Evolutionary conservation across 495 filamentous ascomycete species (phyloP).

Genomic region (Thermothielavioides terrestris): DNA sequence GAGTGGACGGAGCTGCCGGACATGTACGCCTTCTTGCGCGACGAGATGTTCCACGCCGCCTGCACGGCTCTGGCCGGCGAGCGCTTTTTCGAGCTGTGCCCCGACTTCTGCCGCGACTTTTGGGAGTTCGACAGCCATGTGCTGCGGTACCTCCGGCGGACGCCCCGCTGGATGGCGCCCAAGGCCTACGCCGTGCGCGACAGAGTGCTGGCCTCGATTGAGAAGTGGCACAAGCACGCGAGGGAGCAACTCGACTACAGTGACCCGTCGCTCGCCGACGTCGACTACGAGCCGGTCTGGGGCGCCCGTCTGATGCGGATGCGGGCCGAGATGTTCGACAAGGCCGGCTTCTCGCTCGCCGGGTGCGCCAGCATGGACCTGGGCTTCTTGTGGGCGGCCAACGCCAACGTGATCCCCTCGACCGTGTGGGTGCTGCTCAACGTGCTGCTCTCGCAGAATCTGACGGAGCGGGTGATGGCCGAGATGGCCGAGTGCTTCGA

Average conservation of each 20-base stretch:
- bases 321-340: constrained; percentile 2
- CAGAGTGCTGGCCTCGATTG: constrained; percentile 6
- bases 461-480: constrained; percentile 8
- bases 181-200: constrained; percentile 12
- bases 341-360: constrained; percentile 3
- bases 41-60: constrained; percentile 19
- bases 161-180: constrained; percentile 18
- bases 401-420: constrained; percentile 17
- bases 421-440: constrained; percentile 18
- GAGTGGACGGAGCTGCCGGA: constrained; percentile 19
- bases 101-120: constrained; percentile 14
- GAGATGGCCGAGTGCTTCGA: constrained; percentile 9
- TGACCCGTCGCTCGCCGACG: constrained; percentile 5
- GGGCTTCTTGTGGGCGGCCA: constrained; percentile 23
- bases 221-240: constrained; percentile 15
- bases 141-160: constrained; percentile 4
- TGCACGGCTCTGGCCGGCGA: constrained; percentile 20
- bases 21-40: constrained; percentile 21
- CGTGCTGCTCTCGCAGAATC: constrained; percentile 2
- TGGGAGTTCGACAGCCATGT: constrained; percentile 17
- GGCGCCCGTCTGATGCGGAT: constrained; percentile 16
- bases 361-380: constrained; percentile 11
- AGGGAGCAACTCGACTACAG: constrained; percentile 1
- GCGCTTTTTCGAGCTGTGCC: constrained; percentile 15
- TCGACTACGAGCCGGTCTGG: constrained; percentile 20